Evolutionary conservation across 2,329 filamentous ascomycete genomes (phyloP).

Genomic region (Aspergillus ochraceoroseus): DNA sequence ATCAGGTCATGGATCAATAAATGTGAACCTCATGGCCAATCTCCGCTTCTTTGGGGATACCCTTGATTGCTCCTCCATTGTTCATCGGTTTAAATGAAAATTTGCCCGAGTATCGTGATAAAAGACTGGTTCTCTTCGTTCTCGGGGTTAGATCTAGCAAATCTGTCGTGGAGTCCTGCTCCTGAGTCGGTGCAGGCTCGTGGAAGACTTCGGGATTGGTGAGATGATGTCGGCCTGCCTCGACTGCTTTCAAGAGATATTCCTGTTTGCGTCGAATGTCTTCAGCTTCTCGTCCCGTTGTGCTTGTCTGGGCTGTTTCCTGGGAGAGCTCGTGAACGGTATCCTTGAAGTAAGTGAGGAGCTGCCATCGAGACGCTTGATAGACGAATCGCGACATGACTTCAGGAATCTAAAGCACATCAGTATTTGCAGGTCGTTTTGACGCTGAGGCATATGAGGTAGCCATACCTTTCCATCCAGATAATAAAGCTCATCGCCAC

Average conservation of each 20-base stretch:
- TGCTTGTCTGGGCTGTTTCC: slow-evolving; percentile 36
- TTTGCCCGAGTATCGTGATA: slow-evolving; percentile 22
- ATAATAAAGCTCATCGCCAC: slow-evolving; percentile 68
- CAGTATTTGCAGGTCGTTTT: neutral
- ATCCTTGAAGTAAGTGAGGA: slow-evolving; percentile 66
- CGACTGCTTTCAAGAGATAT: slow-evolving; percentile 67
- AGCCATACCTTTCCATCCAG: slow-evolving; percentile 57
- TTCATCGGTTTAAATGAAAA: slow-evolving; percentile 23
- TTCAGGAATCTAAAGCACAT: slow-evolving; percentile 60
- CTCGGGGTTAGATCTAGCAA: slow-evolving; percentile 31
- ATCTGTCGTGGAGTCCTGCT: slow-evolving; percentile 27
- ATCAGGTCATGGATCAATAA: slow-evolving; percentile 21
- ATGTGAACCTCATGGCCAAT: slow-evolving; percentile 39
- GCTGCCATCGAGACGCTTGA: slow-evolving; percentile 73
- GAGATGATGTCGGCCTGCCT: slow-evolving; percentile 74
- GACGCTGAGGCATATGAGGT: too few species aligned
- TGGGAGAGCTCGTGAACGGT: slow-evolving; percentile 53
- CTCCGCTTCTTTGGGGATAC: slow-evolving; percentile 53
- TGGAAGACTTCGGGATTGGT: slow-evolving; percentile 82
- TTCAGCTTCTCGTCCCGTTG: slow-evolving; percentile 41
- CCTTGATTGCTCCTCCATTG: slow-evolving; percentile 51
- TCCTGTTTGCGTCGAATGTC: slow-evolving; percentile 51
- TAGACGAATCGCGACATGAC: slow-evolving; percentile 87
- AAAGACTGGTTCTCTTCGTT: slow-evolving; percentile 23
- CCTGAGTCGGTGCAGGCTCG: slow-evolving; percentile 47